These are phyloP conservation scores for Pinus albicaulis DNA, from an alignment of 75 land plant species.

Conservation along the genomic window DNA sequence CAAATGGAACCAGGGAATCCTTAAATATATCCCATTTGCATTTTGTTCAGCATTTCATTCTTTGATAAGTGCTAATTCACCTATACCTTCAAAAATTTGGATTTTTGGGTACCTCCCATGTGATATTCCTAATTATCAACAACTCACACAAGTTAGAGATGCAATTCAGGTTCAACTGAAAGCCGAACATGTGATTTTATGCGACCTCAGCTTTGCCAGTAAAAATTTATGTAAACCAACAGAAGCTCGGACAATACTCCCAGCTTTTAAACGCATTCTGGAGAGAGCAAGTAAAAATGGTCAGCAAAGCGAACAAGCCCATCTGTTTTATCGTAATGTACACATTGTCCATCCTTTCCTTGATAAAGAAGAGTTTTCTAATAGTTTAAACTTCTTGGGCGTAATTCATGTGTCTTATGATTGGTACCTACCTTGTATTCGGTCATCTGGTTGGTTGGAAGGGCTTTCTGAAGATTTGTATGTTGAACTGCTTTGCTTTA, in stretches of 20 bases:
- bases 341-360: constrained; percentile 29
- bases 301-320: constrained; percentile 3
- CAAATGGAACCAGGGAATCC: constrained; percentile 64
- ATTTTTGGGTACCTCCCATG: constrained; percentile 34
- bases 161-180: constrained; percentile 26
- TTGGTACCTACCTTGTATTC: constrained; percentile 36
- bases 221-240: constrained; percentile 29
- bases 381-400: constrained; percentile 23
- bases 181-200: constrained; percentile 30
- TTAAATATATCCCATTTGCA: constrained; percentile 50
- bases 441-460: constrained; percentile 21
- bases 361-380: constrained; percentile 20
- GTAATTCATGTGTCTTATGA: constrained; percentile 18
- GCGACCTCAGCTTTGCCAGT: constrained; percentile 23
- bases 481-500: constrained; percentile 30
- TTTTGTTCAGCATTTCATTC: constrained; percentile 39
- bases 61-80: constrained; percentile 14
- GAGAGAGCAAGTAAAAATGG: constrained; percentile 21
- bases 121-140: constrained; percentile 11
- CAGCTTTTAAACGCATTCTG: constrained; percentile 42
- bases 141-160: constrained; percentile 29
- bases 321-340: constrained; percentile 16
- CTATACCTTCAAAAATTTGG: constrained; percentile 15
- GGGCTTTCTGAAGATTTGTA: constrained; percentile 38
- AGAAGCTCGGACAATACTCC: constrained; percentile 27